phyloP scores from a whole-genome alignment of 495 filamentous ascomycete species.

The Achaetomiella virescens region DNA sequence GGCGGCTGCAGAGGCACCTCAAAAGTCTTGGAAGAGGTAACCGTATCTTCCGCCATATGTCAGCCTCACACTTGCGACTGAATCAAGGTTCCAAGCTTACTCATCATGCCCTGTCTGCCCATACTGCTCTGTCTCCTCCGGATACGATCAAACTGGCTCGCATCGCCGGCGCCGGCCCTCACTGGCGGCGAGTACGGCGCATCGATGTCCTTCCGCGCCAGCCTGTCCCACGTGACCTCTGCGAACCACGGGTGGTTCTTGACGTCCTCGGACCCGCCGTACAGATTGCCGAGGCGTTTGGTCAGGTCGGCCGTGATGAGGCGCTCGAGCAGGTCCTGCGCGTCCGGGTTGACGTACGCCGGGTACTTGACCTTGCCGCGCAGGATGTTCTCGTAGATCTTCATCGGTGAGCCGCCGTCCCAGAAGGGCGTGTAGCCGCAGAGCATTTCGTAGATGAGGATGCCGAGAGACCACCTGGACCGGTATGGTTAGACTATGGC shows the following conservation, averaged over 20 bases:
- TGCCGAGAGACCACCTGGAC: conserved; percentile 91
- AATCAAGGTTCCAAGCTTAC: conserved; percentile 46
- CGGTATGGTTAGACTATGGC: too few species aligned
- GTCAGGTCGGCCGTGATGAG: conserved; percentile 93
- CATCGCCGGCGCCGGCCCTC: conserved; percentile 84
- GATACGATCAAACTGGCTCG: conserved; percentile 97
- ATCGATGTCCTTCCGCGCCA: conserved; percentile 93
- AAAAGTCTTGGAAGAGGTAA: conserved; percentile 19
- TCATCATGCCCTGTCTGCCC: conserved; percentile 68
- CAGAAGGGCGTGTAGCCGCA: conserved; percentile 98
- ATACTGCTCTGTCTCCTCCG: conserved; percentile 91
- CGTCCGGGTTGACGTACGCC: conserved; percentile 88
- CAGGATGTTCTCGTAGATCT: conserved; percentile 98
- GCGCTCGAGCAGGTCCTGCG: conserved; percentile 82
- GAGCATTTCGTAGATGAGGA: conserved; percentile 98
- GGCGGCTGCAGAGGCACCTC: background rate
- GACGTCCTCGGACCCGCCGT: conserved; percentile 86
- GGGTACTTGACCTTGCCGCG: conserved; percentile 92
- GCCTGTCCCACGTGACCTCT: conserved; percentile 94
- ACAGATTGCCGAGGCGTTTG: conserved; percentile 89
- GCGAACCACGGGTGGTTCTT: conserved; percentile 95
- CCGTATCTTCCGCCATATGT: conserved; percentile 12
- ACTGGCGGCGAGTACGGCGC: conserved; percentile 98
- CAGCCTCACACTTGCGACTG: background rate
- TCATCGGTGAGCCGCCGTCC: conserved; percentile 95